These are phyloP conservation scores for Zostera marina DNA, from an alignment of 116 monocot genomes.

Conservation along the genomic window DNA sequence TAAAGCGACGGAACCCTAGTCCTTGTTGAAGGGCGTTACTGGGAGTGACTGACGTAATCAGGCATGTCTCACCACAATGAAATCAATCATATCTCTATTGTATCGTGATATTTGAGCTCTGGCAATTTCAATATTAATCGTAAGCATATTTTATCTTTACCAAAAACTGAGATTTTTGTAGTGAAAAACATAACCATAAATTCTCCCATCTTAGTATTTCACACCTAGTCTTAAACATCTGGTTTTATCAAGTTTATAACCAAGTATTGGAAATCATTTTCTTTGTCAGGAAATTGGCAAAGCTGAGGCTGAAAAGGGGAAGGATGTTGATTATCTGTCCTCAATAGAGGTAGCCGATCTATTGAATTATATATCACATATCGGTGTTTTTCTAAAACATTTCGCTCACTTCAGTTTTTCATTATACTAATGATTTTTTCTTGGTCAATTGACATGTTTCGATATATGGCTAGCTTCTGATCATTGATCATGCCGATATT, in stretches of 20 bases:
- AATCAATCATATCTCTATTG: no score
- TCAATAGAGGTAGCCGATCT: slow-evolving; percentile 67
- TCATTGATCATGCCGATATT: slow-evolving; percentile 95
- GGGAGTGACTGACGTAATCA: no score
- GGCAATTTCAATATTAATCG: no score
- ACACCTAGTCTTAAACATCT: no score
- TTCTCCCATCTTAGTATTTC: no score
- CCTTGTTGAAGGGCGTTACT: no score
- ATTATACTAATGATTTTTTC: background rate
- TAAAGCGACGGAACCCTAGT: no score
- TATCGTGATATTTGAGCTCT: no score
- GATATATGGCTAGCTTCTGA: slow-evolving; percentile 36
- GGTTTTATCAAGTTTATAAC: background rate
- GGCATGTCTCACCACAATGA: no score
- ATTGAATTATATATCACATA: background rate
- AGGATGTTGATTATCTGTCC: slow-evolving; percentile 93
- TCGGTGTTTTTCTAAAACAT: no score
- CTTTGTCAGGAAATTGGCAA: slow-evolving; percentile 64
- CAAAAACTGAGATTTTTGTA: background rate
- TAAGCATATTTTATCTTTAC: no score
- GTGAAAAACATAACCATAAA: background rate
- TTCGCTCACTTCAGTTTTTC: background rate
- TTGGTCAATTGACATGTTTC: background rate
- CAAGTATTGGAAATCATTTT: background rate
- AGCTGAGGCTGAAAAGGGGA: slow-evolving; percentile 59